These are phyloP conservation scores for Diplodia mutila DNA, from an alignment of 2,329 filamentous ascomycete species.

Conservation along the genomic window DNA sequence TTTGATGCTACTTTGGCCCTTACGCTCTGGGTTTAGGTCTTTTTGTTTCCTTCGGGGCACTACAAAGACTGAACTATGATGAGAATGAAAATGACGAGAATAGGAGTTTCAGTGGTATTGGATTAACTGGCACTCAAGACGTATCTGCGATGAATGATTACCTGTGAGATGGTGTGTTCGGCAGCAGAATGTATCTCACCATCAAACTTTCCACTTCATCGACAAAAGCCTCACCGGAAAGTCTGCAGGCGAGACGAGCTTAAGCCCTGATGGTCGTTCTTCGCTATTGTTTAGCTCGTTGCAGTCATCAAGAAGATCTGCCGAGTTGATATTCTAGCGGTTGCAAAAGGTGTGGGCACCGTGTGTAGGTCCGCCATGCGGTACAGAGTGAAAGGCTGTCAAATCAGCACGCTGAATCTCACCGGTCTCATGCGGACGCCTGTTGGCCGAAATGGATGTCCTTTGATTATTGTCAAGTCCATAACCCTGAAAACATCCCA, in stretches of 20 bases:
- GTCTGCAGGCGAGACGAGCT: slow-evolving; percentile 78
- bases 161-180: neutral
- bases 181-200: slow-evolving; percentile 69
- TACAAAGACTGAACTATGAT: neutral
- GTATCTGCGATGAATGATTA: neutral
- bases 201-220: slow-evolving; percentile 80
- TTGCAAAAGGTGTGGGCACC: neutral
- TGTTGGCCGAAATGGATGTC: slow-evolving; percentile 21
- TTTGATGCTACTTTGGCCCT: neutral
- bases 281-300: slow-evolving; percentile 92
- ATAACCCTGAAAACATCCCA: slow-evolving; percentile 38
- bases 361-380: neutral
- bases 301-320: slow-evolving; percentile 70
- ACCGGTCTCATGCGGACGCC: neutral
- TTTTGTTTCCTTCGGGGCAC: neutral
- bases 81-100: neutral
- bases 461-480: slow-evolving; percentile 36
- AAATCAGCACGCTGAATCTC: slow-evolving; percentile 2
- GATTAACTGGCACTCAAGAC: neutral
- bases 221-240: slow-evolving; percentile 62
- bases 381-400: neutral
- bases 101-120: neutral
- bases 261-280: slow-evolving; percentile 67
- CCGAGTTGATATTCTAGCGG: slow-evolving; percentile 89
- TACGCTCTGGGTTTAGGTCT: neutral